Evolutionary conservation across 2,329 filamentous ascomycete species (phyloP).

Genomic region (Blumeria hordei): DNA sequence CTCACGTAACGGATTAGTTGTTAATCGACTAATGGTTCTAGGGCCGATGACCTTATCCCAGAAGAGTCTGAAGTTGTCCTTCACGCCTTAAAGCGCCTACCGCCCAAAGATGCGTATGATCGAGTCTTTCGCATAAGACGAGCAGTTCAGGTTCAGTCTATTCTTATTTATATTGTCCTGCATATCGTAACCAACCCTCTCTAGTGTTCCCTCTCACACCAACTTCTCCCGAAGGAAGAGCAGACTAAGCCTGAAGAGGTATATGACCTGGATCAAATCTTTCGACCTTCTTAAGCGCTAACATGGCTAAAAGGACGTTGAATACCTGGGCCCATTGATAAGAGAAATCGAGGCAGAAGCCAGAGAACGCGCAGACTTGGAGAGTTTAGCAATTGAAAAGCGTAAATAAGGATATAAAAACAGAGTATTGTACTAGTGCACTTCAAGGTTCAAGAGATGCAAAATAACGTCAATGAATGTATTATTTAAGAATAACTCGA

Average conservation of each 20-base stretch:
- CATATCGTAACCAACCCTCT: slow-evolving; percentile 3
- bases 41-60: slow-evolving; percentile 81
- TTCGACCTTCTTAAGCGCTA: slow-evolving; percentile 1
- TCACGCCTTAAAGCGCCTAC: slow-evolving; percentile 71
- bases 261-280: slow-evolving; percentile 9
- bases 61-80: slow-evolving; percentile 79
- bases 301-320: slow-evolving; percentile 27
- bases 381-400: slow-evolving; percentile 33
- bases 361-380: slow-evolving; percentile 43
- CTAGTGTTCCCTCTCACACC: slow-evolving; percentile 33
- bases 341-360: slow-evolving; percentile 41
- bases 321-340: slow-evolving; percentile 44
- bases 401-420: slow-evolving; percentile 4
- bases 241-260: slow-evolving; percentile 46
- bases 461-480: too few relatives aligned
- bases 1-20: not conserved
- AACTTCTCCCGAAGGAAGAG: slow-evolving; percentile 36
- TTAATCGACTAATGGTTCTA: slow-evolving; percentile 19
- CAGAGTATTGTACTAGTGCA: not conserved
- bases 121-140: slow-evolving; percentile 92
- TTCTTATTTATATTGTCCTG: slow-evolving; percentile 4
- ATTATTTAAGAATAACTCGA: too few relatives aligned
- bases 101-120: slow-evolving; percentile 80
- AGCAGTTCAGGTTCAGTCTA: slow-evolving; percentile 50
- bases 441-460: too few relatives aligned